phyloP scores from a whole-genome alignment of 164 flowering plant genomes.

The Vitis amurensis region DNA sequence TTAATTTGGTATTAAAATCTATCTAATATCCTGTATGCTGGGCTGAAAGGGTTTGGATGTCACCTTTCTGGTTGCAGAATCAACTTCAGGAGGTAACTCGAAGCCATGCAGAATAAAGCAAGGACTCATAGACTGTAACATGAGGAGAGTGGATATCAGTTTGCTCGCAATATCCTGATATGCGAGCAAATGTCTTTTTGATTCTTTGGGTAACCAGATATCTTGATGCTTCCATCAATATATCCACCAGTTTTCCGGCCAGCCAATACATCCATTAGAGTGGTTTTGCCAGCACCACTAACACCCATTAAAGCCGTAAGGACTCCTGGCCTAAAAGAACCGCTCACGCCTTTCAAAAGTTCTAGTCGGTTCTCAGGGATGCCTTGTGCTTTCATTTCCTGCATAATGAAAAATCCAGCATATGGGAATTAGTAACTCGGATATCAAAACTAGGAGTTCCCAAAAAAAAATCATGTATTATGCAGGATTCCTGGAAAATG shows the following conservation, averaged over 20 bases:
- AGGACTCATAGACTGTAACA: conserved; percentile 51
- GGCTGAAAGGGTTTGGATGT: too few species aligned
- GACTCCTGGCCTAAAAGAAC: conserved; percentile 55
- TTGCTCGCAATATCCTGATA: conserved; percentile 57
- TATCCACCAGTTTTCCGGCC: conserved; percentile 54
- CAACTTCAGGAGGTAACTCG: conserved; percentile 48
- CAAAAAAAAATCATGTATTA: background rate
- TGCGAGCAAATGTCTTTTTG: conserved; percentile 52
- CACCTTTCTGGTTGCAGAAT: conserved; percentile 51
- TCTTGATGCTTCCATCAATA: conserved; percentile 36
- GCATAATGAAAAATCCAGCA: background rate
- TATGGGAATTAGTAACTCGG: background rate
- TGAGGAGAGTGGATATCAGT: conserved; percentile 54
- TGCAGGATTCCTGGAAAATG: background rate
- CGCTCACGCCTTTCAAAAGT: conserved; percentile 47
- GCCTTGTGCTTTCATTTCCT: conserved; percentile 52
- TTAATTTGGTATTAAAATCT: too few species aligned
- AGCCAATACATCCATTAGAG: conserved; percentile 50
- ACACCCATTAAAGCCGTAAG: conserved; percentile 59
- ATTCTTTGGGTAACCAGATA: conserved; percentile 51
- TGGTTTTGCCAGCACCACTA: conserved; percentile 56
- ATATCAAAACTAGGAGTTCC: background rate
- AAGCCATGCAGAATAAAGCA: conserved; percentile 66
- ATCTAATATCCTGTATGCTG: too few species aligned
- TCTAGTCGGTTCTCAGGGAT: conserved; percentile 33